Percentiles rank a stretch among this genome's conserved stretches.
phyloP scores from a whole-genome alignment of 2,329 filamentous ascomycete species.

The Nemania serpens region DNA sequence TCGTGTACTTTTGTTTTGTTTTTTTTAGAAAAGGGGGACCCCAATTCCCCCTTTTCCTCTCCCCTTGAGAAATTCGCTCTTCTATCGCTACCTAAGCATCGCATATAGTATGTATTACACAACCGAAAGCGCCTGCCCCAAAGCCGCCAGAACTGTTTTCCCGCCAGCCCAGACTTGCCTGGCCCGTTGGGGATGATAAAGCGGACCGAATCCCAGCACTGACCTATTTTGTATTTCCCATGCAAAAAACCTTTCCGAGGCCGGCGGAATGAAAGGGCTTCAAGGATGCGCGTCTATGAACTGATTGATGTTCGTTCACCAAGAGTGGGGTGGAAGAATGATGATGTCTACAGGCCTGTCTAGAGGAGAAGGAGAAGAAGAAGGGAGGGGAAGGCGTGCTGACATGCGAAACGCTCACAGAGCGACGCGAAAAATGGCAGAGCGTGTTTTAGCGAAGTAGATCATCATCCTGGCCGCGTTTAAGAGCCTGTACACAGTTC shows the following conservation, averaged over 20 bases:
- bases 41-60: not conserved
- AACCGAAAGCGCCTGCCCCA: not conserved
- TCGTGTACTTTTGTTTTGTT: not conserved
- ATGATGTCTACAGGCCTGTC: not conserved
- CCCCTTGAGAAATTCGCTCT: not conserved
- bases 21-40: not conserved
- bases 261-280: too few relatives aligned
- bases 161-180: too few relatives aligned
- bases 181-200: too few relatives aligned
- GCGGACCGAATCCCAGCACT: too few relatives aligned
- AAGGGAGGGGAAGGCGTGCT: not conserved
- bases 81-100: conserved; percentile 1
- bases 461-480: not conserved
- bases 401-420: not conserved
- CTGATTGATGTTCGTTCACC: not conserved
- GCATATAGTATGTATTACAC: not conserved
- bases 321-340: not conserved
- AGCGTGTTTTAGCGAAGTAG: not conserved
- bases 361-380: not conserved
- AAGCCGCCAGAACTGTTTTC: too few relatives aligned
- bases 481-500: not conserved
- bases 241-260: too few relatives aligned
- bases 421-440: not conserved
- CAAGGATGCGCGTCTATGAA: not conserved
- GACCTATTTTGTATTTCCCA: too few relatives aligned